A percentile compares a stretch with the other conserved stretches of the same genome.
Evolutionary conservation across 2,329 filamentous ascomycete genomes (phyloP).

Genomic region (Lachnellula arida): DNA sequence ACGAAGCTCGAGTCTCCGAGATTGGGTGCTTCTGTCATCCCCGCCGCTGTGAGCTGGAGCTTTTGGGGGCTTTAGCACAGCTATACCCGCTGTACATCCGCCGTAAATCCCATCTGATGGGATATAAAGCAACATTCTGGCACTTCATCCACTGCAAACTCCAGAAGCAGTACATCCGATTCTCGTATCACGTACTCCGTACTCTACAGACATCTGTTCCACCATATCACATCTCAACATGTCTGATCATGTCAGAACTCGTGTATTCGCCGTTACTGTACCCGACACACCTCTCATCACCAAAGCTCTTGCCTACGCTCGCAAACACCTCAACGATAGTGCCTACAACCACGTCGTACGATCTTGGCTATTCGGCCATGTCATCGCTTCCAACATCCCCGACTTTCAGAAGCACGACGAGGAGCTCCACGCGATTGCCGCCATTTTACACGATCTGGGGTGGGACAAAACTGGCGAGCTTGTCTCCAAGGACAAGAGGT

Average conservation of each 20-base stretch:
- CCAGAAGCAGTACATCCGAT: not conserved
- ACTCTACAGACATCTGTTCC: not conserved
- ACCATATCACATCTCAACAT: not conserved
- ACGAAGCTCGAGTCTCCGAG: too few species aligned
- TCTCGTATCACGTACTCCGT: not conserved
- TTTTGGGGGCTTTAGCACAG: too few species aligned
- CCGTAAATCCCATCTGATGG: too few species aligned
- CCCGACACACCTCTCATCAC: conserved; percentile 35
- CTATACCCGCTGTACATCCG: too few species aligned
- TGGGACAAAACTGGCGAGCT: conserved; percentile 36
- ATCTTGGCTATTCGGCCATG: conserved; percentile 34
- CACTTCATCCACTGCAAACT: too few species aligned
- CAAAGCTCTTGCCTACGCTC: conserved; percentile 32
- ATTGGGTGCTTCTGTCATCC: too few species aligned
- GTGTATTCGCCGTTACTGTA: conserved; percentile 32
- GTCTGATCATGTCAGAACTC: conserved; percentile 28
- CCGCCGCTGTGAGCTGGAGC: too few species aligned
- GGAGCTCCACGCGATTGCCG: conserved; percentile 37
- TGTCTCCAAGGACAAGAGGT: conserved; percentile 41
- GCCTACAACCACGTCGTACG: conserved; percentile 38
- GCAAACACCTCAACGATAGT: conserved; percentile 26
- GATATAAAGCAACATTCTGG: too few species aligned
- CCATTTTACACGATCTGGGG: conserved; percentile 41
- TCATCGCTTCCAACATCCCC: conserved; percentile 33
- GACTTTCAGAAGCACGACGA: conserved; percentile 24